Evolutionary conservation across 495 filamentous ascomycete species (phyloP), one percentile per base, ranked within the genome.

Genomic region (Hypomontagnella monticulosa): DNA sequence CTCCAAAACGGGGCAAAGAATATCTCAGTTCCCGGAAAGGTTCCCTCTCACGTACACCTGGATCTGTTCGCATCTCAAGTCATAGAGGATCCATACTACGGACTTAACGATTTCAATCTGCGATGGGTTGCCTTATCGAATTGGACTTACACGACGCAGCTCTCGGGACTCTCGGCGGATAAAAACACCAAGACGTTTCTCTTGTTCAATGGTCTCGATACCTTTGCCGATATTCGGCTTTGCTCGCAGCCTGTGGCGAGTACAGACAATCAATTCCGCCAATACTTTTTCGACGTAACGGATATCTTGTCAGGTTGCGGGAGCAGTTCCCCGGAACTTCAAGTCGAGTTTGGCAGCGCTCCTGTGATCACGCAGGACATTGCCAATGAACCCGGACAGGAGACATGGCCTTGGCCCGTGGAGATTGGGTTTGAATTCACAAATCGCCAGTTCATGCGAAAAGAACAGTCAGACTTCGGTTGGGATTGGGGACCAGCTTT

Each of bases 401-500:
- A 85, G 65, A 81, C 73, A 43, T 85, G 82, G 83, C 83, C 84
- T 1, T 47, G 47, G 56, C 71, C 72, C 15, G 76, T 84, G 2
- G 77, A 87, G 50, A 76, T 68, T n/a, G 14, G 76, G 0, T 84
- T 77, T 55, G 81, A 86, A 58, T 88, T 88, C 56, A 70, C 78
- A 0, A 83, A 88, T 56, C 80, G 86, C 4, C 81, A 84, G 75
- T 89, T 84, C 49, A 87, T 89, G 41, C 85, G 88, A 33, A 91
- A 90, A 70, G 84, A 90, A 61, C 88, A 90, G 64, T 87, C 81
- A 8, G 88, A 91, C 63, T 89, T 91, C 68, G 88, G 88, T 8
- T 90, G 87, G 87, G 88, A 89, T 60, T 90, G 87, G 87, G 86
- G 87, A 4, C 88, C 88, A 4, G 86, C 84, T 1, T 88, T 90